Conservation (phyloP, 306 rosid species). For the Fragaria iinumae region DNA sequence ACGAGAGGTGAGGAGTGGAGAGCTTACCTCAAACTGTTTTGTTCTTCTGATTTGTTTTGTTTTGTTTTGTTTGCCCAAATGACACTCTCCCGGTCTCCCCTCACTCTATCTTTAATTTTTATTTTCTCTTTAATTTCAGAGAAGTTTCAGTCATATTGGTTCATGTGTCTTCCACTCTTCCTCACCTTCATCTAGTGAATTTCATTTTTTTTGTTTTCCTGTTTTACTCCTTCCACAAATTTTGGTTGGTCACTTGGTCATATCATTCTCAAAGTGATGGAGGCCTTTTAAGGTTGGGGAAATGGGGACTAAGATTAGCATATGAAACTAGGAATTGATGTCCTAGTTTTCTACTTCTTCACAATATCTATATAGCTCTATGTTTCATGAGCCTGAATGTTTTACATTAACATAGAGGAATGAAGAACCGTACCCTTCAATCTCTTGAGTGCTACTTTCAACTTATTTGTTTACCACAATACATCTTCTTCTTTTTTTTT, state of each 20-base stretch:
- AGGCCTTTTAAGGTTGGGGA: background rate
- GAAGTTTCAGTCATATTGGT: background rate
- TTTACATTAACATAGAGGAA: background rate
- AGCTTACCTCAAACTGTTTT: constrained; percentile 17
- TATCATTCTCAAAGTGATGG: background rate
- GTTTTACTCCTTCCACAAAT: background rate
- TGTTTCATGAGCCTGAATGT: too few species aligned
- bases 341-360: too few species aligned
- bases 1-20: constrained; percentile 5
- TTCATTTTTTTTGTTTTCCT: background rate
- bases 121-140: background rate
- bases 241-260: background rate
- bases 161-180: constrained; percentile 10
- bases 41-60: constrained; percentile 4
- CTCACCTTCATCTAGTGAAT: background rate
- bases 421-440: background rate
- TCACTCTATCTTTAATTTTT: constrained; percentile 8
- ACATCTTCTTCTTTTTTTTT: too few species aligned
- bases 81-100: background rate
- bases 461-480: too few species aligned
- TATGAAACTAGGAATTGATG: background rate
- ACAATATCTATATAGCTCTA: too few species aligned
- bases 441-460: too few species aligned
- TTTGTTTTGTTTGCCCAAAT: background rate
- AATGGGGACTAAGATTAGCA: background rate